A percentile compares a stretch with the other conserved stretches of the same genome.
phyloP scores from a whole-genome alignment of 495 filamentous ascomycete species.

The Choiromyces venosus region DNA sequence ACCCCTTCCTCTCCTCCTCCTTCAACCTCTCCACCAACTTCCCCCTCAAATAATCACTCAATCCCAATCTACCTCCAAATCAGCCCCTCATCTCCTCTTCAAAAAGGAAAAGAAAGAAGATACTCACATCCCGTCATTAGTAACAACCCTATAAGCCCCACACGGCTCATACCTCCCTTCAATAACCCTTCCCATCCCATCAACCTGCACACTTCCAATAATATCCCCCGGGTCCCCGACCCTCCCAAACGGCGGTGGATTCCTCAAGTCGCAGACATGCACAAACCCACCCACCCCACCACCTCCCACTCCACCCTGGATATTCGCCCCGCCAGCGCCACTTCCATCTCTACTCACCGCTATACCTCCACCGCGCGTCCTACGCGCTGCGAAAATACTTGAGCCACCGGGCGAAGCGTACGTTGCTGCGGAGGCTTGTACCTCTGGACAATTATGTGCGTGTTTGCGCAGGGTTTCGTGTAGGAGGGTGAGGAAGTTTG shows the following conservation, averaged over 20 bases:
- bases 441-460: conserved; percentile 64
- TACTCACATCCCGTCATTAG: conserved; percentile 65
- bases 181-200: conserved; percentile 64
- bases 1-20: conserved; percentile 46
- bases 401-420: conserved; percentile 75
- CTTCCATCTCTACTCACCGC: conserved; percentile 49
- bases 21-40: conserved; percentile 53
- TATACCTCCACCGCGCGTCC: conserved; percentile 46
- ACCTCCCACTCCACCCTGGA: conserved; percentile 76
- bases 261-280: conserved; percentile 76
- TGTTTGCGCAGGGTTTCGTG: conserved; percentile 65
- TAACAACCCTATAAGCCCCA: conserved; percentile 64
- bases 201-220: conserved; percentile 83
- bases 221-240: conserved; percentile 93
- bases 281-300: conserved; percentile 80
- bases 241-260: conserved; percentile 82
- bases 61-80: conserved; percentile 48
- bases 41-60: conserved; percentile 53
- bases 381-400: conserved; percentile 52
- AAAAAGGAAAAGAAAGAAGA: conserved; percentile 6
- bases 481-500: conserved; percentile 65
- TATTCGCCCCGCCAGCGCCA: conserved; percentile 70
- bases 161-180: conserved; percentile 55
- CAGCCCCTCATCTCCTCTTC: not conserved
- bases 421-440: conserved; percentile 68